Percentiles rank a stretch among this genome's conserved stretches.
These are phyloP conservation scores for Austroboletus niveus DNA, from an alignment of 1,284 basidiomycete species.

Conservation along the genomic window DNA sequence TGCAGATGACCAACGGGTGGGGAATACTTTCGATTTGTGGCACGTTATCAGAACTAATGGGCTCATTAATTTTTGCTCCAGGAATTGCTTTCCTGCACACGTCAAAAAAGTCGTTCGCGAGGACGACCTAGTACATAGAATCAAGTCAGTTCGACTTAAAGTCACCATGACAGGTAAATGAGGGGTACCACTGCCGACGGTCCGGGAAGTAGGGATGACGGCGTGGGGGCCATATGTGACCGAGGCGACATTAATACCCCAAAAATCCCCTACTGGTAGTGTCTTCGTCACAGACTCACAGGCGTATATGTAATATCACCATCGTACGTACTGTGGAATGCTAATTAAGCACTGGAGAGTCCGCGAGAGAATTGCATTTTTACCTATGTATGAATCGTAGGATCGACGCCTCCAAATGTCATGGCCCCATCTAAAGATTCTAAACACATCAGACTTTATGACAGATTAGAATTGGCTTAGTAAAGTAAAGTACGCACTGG, in stretches of 20 bases:
- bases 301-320: conserved; percentile 18
- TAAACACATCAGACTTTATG: background rate
- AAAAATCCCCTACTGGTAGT: conserved; percentile 15
- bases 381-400: conserved; percentile 12
- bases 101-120: conserved; percentile 21
- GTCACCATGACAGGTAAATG: no score
- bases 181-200: conserved; percentile 20
- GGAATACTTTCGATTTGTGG: no score
- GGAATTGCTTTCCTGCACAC: conserved; percentile 21
- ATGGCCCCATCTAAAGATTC: conserved; percentile 27
- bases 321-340: background rate
- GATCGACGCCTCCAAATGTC: conserved; percentile 26
- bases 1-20: no score
- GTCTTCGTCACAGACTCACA: conserved; percentile 26
- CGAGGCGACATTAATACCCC: conserved; percentile 26
- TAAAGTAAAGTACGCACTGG: conserved; percentile 11
- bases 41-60: background rate
- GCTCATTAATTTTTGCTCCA: conserved; percentile 12
- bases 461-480: background rate
- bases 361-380: background rate
- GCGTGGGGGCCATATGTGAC: conserved; percentile 12
- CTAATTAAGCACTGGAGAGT: no score
- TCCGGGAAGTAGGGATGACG: conserved; percentile 18
- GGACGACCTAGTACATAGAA: conserved; percentile 13
- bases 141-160: background rate